Conservation (phyloP, 1,284 basidiomycete genomes). For the Ganoderma sinense region DNA sequence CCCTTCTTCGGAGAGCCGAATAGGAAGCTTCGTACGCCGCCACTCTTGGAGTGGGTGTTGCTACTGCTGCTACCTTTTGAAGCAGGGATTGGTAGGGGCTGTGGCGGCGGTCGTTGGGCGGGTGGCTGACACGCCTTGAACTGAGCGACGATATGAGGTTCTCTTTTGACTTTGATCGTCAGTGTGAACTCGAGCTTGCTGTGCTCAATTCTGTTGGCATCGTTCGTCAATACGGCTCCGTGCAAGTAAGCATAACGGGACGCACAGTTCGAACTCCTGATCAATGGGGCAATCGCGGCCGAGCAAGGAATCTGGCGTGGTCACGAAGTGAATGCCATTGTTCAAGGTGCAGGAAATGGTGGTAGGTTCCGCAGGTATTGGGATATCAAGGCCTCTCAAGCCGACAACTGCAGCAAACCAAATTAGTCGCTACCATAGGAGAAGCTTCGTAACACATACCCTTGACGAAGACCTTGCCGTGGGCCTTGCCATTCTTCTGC, state of each 20-base stretch:
- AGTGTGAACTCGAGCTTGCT: conserved; percentile 92
- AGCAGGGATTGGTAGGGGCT: conserved; percentile 51
- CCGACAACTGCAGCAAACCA: conserved; percentile 68
- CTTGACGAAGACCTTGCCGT: conserved; percentile 95
- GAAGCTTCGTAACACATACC: conserved; percentile 69
- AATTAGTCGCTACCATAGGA: conserved; percentile 12
- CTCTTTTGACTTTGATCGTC: conserved; percentile 82
- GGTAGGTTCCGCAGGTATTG: conserved; percentile 78
- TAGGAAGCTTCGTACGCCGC: conserved; percentile 79
- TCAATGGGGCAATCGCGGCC: conserved; percentile 75
- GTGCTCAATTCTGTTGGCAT: conserved; percentile 73
- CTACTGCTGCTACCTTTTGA: conserved; percentile 48
- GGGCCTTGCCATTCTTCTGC: conserved; percentile 80
- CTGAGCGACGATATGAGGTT: conserved; percentile 81
- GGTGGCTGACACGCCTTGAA: conserved; percentile 68
- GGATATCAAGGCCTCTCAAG: conserved; percentile 76
- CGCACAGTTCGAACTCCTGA: conserved; percentile 94
- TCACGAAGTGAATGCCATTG: conserved; percentile 97
- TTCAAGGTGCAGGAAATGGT: conserved; percentile 90
- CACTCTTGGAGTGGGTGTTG: conserved; percentile 14
- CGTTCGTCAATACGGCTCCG: not conserved
- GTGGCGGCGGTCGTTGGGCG: conserved; percentile 51
- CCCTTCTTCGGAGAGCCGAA: conserved; percentile 76
- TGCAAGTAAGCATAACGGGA: conserved; percentile 21
- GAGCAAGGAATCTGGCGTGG: conserved; percentile 83